phyloP scores from a whole-genome alignment of 306 rosid species.

The Quillaja saponaria region DNA sequence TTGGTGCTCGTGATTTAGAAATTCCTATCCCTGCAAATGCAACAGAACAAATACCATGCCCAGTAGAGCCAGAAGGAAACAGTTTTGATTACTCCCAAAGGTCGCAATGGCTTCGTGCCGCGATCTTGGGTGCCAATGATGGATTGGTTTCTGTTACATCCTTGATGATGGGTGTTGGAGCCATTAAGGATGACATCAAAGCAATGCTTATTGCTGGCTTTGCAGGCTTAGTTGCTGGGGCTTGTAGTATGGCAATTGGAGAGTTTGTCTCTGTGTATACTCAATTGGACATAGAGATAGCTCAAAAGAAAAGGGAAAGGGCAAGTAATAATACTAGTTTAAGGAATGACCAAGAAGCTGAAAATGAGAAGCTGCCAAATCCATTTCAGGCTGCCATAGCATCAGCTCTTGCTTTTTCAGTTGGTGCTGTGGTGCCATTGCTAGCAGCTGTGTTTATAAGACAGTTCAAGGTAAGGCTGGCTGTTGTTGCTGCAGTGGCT shows the following conservation, averaged over 20 bases:
- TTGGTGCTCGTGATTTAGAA: slow-evolving; percentile 37
- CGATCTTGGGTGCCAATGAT: slow-evolving; percentile 59
- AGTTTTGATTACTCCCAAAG: slow-evolving; percentile 42
- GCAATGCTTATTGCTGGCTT: slow-evolving; percentile 60
- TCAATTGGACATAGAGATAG: slow-evolving; percentile 50
- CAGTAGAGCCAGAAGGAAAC: slow-evolving; percentile 17
- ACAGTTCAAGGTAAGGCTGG: slow-evolving; percentile 47
- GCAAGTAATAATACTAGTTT: neutral
- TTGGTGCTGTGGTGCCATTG: slow-evolving; percentile 55
- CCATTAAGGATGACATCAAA: slow-evolving; percentile 42
- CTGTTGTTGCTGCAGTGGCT: slow-evolving; percentile 39
- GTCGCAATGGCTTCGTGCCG: slow-evolving; percentile 57
- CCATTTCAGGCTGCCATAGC: slow-evolving; percentile 59
- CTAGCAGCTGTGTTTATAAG: slow-evolving; percentile 46
- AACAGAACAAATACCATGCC: slow-evolving; percentile 29
- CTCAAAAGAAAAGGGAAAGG: slow-evolving; percentile 44
- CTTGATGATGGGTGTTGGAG: slow-evolving; percentile 65
- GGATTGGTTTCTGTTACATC: slow-evolving; percentile 59
- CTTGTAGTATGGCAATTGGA: slow-evolving; percentile 66
- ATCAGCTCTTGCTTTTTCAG: slow-evolving; percentile 55
- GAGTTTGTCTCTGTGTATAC: slow-evolving; percentile 59
- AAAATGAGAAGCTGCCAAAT: slow-evolving; percentile 41
- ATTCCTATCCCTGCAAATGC: slow-evolving; percentile 35
- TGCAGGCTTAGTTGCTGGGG: slow-evolving; percentile 58
- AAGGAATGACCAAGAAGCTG: slow-evolving; percentile 14